Conservation (phyloP, 2,329 filamentous ascomycete genomes). For the Chaetomiaceae sp. region DNA sequence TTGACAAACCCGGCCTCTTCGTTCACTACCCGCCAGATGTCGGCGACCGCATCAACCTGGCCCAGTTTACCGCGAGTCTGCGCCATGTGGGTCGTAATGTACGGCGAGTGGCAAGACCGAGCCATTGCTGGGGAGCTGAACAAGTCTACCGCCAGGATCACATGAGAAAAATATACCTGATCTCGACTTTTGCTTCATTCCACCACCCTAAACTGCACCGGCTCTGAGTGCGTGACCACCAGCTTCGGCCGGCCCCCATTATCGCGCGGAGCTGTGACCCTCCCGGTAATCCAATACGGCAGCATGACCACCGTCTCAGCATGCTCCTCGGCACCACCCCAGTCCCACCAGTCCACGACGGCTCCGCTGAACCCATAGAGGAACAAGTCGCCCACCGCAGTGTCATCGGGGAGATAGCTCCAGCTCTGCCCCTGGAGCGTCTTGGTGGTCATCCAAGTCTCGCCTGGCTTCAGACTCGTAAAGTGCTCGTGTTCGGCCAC, state of each 20-base stretch:
- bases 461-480: background rate
- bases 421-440: background rate
- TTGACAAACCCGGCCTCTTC: background rate
- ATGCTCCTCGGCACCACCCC: background rate
- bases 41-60: background rate
- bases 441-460: background rate
- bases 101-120: background rate
- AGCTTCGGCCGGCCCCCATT: background rate
- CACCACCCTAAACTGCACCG: background rate
- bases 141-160: background rate
- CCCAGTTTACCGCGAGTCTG: background rate
- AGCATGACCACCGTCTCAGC: background rate
- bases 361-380: background rate
- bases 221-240: background rate
- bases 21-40: background rate
- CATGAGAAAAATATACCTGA: background rate
- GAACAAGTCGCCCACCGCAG: background rate
- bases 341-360: background rate
- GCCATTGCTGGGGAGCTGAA: too few relatives aligned
- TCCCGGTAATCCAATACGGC: background rate
- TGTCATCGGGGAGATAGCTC: background rate
- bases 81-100: background rate
- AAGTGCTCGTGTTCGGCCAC: background rate
- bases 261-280: background rate
- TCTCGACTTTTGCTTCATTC: background rate